Evolutionary conservation across 2,329 filamentous ascomycete species (phyloP).

Genomic region (Didymella sp.): DNA sequence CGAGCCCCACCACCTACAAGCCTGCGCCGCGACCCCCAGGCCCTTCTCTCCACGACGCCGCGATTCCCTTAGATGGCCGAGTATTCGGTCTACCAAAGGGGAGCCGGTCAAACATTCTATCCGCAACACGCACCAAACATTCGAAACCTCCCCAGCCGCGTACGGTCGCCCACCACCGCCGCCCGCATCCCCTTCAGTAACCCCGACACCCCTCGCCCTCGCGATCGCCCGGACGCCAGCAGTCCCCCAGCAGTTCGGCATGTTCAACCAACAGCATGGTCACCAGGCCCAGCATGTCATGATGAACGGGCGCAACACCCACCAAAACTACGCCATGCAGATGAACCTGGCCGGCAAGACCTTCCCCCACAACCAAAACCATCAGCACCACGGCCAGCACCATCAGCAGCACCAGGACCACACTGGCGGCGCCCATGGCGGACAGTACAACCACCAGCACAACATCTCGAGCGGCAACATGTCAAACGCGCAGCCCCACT

Average conservation of each 20-base stretch:
- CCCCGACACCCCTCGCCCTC: conserved; percentile 63
- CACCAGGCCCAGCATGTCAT: conserved; percentile 77
- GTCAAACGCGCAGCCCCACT: conserved; percentile 69
- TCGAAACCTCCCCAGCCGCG: conserved; percentile 55
- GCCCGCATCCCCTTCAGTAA: conserved; percentile 53
- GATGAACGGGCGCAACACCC: conserved; percentile 73
- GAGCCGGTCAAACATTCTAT: conserved; percentile 67
- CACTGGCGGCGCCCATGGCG: conserved; percentile 56
- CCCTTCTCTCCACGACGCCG: conserved; percentile 29
- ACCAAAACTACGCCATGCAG: conserved; percentile 60
- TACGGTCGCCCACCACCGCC: conserved; percentile 55
- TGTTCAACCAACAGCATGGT: conserved; percentile 71
- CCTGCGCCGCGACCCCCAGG: conserved; percentile 43
- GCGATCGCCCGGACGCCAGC: conserved; percentile 61
- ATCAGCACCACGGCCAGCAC: conserved; percentile 59
- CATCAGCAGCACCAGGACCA: conserved; percentile 69
- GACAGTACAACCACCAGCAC: conserved; percentile 67
- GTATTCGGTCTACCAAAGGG: conserved; percentile 68
- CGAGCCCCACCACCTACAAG: conserved; percentile 53
- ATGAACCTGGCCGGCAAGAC: conserved; percentile 71
- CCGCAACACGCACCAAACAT: conserved; percentile 60
- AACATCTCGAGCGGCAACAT: conserved; percentile 68
- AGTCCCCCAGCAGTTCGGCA: conserved; percentile 61
- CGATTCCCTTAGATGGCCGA: conserved; percentile 68
- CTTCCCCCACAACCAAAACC: conserved; percentile 66